Conservation (phyloP, 345 rosid genomes). For the Eutrema japonicum region DNA sequence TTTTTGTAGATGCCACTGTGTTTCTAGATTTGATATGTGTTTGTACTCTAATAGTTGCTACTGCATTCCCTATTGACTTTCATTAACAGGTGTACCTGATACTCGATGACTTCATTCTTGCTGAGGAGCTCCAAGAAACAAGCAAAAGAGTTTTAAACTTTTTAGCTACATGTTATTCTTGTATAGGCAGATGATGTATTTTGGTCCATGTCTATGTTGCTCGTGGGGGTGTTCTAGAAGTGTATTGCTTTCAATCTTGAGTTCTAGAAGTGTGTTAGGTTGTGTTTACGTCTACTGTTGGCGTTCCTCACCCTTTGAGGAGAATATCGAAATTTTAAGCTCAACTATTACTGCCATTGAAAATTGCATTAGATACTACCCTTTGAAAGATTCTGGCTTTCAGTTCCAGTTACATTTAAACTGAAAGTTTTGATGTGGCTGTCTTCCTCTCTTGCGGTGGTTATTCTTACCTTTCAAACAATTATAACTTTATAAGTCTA, state of each 20-base stretch:
- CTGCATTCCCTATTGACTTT: no score
- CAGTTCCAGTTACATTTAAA: slow-evolving; percentile 10
- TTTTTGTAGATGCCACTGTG: neutral
- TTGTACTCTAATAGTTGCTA: no score
- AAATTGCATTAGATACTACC: neutral
- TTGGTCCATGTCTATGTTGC: slow-evolving; percentile 14
- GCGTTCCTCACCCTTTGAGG: neutral
- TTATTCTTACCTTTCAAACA: no score
- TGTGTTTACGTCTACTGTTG: neutral
- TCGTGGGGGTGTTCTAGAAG: neutral
- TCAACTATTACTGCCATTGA: neutral
- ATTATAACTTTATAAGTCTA: no score
- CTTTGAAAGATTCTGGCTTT: slow-evolving; percentile 1
- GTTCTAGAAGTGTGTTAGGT: slow-evolving; percentile 12
- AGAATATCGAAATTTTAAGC: neutral
- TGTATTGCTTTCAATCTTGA: slow-evolving; percentile 20
- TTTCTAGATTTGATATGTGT: no score
- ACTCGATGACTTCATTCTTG: no score
- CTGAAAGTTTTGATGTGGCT: neutral
- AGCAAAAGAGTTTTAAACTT: neutral
- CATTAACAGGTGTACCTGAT: no score
- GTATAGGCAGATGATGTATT: slow-evolving; percentile 7
- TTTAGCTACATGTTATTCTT: neutral
- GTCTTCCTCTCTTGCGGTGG: slow-evolving; percentile 1
- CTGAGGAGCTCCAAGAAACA: no score